These are phyloP conservation scores for Kuraishia cidri DNA, from an alignment of 805 yeast species.

Conservation along the genomic window DNA sequence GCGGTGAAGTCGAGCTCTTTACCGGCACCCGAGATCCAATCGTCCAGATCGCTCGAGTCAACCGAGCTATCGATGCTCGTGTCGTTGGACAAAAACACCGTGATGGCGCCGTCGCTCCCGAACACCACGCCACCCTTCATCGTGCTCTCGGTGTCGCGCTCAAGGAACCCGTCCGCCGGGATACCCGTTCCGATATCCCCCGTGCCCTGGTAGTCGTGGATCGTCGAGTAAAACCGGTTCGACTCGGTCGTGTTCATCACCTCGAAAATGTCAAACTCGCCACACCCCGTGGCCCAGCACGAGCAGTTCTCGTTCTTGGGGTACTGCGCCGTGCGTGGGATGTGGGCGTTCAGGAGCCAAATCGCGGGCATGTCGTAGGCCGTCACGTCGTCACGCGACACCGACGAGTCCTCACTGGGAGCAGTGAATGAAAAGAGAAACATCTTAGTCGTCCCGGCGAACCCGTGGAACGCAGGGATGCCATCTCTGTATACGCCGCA, in stretches of 20 bases:
- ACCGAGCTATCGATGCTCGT: slow-evolving; percentile 40
- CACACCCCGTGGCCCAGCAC: slow-evolving; percentile 73
- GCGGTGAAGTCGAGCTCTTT: slow-evolving; percentile 9
- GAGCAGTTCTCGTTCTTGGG: slow-evolving; percentile 55
- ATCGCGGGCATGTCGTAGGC: slow-evolving; percentile 64
- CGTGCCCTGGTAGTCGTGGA: slow-evolving; percentile 73
- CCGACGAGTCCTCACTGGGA: slow-evolving; percentile 42
- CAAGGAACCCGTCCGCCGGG: slow-evolving; percentile 43
- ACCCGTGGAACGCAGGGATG: slow-evolving; percentile 70
- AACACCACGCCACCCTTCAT: slow-evolving; percentile 72
- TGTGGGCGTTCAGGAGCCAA: slow-evolving; percentile 66
- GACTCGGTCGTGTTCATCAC: slow-evolving; percentile 56
- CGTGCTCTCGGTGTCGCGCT: slow-evolving; percentile 37
- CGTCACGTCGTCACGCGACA: slow-evolving; percentile 17
- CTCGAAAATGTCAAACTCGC: slow-evolving; percentile 74
- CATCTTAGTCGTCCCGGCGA: slow-evolving; percentile 57
- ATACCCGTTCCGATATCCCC: slow-evolving; percentile 55
- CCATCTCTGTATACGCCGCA: slow-evolving; percentile 76
- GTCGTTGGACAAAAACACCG: slow-evolving; percentile 50
- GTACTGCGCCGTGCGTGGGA: slow-evolving; percentile 71
- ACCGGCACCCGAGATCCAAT: slow-evolving; percentile 29
- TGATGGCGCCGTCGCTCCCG: slow-evolving; percentile 48
- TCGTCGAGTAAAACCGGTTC: slow-evolving; percentile 49
- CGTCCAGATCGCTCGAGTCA: slow-evolving; percentile 28
- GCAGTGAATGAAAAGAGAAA: slow-evolving; percentile 62